phyloP scores from a whole-genome alignment of 2,329 filamentous ascomycete species.

The Alternaria brassicicola region DNA sequence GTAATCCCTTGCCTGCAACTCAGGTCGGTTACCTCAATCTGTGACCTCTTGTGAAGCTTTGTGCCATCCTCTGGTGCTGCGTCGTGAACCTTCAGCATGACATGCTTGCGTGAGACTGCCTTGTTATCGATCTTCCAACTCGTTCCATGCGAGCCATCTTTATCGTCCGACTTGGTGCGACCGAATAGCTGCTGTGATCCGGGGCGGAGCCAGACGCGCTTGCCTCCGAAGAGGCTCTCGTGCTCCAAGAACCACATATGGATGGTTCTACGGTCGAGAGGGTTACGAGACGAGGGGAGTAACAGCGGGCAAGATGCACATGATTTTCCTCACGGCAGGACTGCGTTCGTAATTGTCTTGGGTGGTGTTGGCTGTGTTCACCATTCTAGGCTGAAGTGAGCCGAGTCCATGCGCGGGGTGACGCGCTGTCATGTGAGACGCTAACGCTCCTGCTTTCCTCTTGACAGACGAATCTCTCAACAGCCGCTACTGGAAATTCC shows the following conservation, averaged over 20 bases:
- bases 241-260: conserved; percentile 63
- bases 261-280: background rate
- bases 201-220: conserved; percentile 81
- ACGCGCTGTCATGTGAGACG: conserved; percentile 17
- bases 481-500: background rate
- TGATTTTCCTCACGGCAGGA: background rate
- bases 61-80: conserved; percentile 71
- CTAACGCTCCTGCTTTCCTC: background rate
- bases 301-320: background rate
- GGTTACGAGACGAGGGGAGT: background rate
- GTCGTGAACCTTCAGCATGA: conserved; percentile 73
- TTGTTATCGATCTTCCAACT: conserved; percentile 72
- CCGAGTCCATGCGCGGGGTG: conserved; percentile 3
- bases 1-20: conserved; percentile 80
- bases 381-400: background rate
- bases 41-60: conserved; percentile 68
- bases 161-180: conserved; percentile 69
- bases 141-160: conserved; percentile 41
- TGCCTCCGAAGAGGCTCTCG: conserved; percentile 62
- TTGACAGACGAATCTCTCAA: background rate
- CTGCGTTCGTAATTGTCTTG: background rate
- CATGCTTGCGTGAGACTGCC: conserved; percentile 86
- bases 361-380: background rate
- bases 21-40: conserved; percentile 76
- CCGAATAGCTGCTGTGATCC: conserved; percentile 87